Evolutionary conservation across 345 rosid species (phyloP).

Genomic region (Euphorbia lathyris): DNA sequence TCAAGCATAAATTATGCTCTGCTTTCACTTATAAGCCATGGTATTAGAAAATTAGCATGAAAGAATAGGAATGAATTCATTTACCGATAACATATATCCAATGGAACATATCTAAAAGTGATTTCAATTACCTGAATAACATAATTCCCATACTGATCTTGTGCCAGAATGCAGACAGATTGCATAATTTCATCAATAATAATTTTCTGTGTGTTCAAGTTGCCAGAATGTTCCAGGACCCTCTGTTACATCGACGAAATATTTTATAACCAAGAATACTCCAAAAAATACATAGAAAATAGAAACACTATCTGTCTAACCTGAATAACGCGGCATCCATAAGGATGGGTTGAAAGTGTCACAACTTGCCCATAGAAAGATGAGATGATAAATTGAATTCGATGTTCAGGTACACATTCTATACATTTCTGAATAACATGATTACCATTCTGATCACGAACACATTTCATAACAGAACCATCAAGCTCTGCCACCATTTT

Average conservation of each 20-base stretch:
- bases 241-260: slow-evolving; percentile 47
- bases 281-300: neutral
- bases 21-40: neutral
- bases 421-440: slow-evolving; percentile 98
- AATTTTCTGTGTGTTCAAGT: slow-evolving; percentile 54
- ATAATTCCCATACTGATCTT: slow-evolving; percentile 96
- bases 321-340: slow-evolving; percentile 99
- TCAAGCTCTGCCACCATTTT: slow-evolving; percentile 82
- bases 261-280: slow-evolving; percentile 11
- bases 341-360: slow-evolving; percentile 88
- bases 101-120: neutral
- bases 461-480: slow-evolving; percentile 87
- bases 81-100: neutral
- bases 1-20: neutral
- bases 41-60: neutral
- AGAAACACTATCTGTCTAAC: slow-evolving; percentile 29
- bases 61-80: neutral
- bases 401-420: slow-evolving; percentile 81
- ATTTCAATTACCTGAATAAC: slow-evolving; percentile 71
- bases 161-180: slow-evolving; percentile 67
- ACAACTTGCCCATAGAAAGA: slow-evolving; percentile 86
- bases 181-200: slow-evolving; percentile 88
- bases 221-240: slow-evolving; percentile 81
- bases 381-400: slow-evolving; percentile 75
- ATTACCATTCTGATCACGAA: slow-evolving; percentile 96